Base-by-base conservation (phyloP, 805 yeast genomes). In the Starmerella davenportii region DNA sequence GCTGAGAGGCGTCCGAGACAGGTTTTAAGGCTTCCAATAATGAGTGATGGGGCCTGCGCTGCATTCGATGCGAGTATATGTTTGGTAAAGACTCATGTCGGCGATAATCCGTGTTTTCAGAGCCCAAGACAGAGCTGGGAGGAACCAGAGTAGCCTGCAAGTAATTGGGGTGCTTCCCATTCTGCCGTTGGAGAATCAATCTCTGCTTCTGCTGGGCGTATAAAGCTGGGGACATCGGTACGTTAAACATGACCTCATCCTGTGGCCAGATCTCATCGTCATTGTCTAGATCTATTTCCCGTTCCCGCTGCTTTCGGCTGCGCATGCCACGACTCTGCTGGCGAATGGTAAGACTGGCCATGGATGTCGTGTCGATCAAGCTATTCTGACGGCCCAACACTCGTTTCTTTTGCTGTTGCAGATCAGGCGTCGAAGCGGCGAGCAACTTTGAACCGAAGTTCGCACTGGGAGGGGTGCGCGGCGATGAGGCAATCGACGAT, bases 211-310 rank as follows among this genome's bases (percentile, higher is more conserved):
- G 51, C 41, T 58, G 54, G 15, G 59, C 55, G 33, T 53, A 60
- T 16, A 74, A 55, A 0, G 77, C 66, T 35, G 71, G 74, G 0
- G 78, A 65, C 38, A 72, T 56, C 2, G 84, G 84, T 16, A 76
- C 78, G 47, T 76, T 75, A 56, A 61, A 76, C 42, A 75, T 68
- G 18, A 67, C 61, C 18, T 65, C 56, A 39, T 67, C 67, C 32
- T 65, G 70, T 1, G 73, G 73, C 31, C 71, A 56, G 41, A 70
- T 68, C 42, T 69, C 72, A 45, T 72, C 76, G 15, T 69, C 71
- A 34, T 61, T 66, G 15, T 57, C 54, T 30, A 56, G 56, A 5
- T 58, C 63, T 39, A 45, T 53, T 13, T 53, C 55, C 30, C 37
- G 28, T 41, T 58, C 61, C 20, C 60, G 51, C 43, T 57, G 59